Evolutionary conservation across 2,329 filamentous ascomycete species (phyloP).

Genomic region (Fonsecaea multimorphosa): DNA sequence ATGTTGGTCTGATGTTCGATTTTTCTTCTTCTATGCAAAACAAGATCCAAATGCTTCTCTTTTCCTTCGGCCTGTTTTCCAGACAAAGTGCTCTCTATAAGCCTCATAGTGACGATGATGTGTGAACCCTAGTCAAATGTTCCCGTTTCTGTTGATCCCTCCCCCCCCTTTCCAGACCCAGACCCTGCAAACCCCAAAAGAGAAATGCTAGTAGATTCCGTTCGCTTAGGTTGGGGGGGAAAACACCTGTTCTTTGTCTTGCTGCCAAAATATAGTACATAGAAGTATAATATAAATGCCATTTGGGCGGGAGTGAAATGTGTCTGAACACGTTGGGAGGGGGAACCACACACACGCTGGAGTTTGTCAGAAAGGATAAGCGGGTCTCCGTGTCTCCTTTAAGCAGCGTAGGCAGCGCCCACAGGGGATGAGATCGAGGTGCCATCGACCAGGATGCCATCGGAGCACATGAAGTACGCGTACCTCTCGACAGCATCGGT

Average conservation of each 20-base stretch:
- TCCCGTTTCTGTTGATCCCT: background rate
- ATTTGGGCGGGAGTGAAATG: background rate
- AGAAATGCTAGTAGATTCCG: background rate
- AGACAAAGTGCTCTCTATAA: background rate
- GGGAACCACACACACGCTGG: no score
- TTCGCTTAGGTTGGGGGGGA: background rate
- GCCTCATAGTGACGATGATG: background rate
- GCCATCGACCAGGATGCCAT: constrained; percentile 45
- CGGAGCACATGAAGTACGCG: constrained; percentile 48
- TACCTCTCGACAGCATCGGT: constrained; percentile 50
- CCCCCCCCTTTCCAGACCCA: background rate
- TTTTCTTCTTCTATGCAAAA: background rate
- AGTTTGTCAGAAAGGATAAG: background rate
- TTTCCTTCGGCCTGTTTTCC: background rate
- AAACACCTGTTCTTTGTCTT: background rate
- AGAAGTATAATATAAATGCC: background rate
- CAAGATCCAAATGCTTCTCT: background rate
- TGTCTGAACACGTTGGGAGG: no score
- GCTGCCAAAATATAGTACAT: background rate
- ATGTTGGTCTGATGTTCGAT: background rate
- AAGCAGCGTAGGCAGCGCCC: constrained; percentile 20
- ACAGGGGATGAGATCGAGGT: constrained; percentile 27
- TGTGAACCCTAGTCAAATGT: background rate
- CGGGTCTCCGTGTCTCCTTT: background rate
- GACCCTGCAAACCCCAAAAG: background rate